These are phyloP conservation scores for Phlebiopsis gigantea DNA, from an alignment of 768 basidiomycete species.

Conservation along the genomic window DNA sequence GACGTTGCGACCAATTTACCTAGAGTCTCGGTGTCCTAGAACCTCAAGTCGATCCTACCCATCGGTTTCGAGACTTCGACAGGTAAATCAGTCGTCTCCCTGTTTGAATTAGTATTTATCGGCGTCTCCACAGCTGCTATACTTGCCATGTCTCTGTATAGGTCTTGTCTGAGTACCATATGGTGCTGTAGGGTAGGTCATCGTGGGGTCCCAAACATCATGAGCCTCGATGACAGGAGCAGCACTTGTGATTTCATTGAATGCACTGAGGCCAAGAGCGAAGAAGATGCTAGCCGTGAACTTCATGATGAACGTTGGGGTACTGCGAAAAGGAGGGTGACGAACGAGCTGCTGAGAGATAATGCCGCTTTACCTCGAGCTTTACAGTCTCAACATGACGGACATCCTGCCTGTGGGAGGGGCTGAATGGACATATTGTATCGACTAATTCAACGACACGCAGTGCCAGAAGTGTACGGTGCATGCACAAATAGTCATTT, in stretches of 20 bases:
- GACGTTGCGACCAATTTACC: slow-evolving; percentile 16
- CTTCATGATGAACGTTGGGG: slow-evolving; percentile 5
- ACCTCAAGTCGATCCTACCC: slow-evolving; percentile 16
- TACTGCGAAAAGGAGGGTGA: not conserved
- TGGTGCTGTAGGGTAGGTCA: slow-evolving; percentile 17
- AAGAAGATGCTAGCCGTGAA: slow-evolving; percentile 10
- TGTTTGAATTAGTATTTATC: not conserved
- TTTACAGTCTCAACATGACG: no score
- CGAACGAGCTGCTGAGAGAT: not conserved
- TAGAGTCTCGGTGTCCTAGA: slow-evolving; percentile 22
- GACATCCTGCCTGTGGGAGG: no score
- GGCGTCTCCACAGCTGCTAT: not conserved
- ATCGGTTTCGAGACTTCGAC: slow-evolving; percentile 36
- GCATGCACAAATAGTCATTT: no score
- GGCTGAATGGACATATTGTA: no score
- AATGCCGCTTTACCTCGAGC: no score
- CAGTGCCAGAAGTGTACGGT: no score
- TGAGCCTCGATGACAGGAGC: not conserved
- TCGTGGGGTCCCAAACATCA: slow-evolving; percentile 16
- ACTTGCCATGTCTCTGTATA: slow-evolving; percentile 22
- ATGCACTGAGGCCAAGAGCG: slow-evolving; percentile 7
- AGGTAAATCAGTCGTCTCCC: slow-evolving; percentile 32
- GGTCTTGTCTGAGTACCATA: slow-evolving; percentile 16
- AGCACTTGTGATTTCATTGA: slow-evolving; percentile 11
- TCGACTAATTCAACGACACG: no score